phyloP scores from a whole-genome alignment of 1,284 basidiomycete genomes.

The Exobasidium cylindrosporum region DNA sequence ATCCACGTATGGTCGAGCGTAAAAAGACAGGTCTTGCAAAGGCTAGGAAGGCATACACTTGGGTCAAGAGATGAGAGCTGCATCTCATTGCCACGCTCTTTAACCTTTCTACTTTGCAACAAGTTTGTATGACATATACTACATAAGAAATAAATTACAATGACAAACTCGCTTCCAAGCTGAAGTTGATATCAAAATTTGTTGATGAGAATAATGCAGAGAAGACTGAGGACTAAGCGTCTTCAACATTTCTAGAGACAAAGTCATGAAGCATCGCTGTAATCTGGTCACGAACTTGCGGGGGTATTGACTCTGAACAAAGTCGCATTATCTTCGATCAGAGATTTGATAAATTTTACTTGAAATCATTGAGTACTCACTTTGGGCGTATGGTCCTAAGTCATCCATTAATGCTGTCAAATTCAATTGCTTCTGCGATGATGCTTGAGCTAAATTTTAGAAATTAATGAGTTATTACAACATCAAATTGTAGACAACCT shows the following conservation, averaged over 20 bases:
- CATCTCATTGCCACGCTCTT: not conserved
- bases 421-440: not conserved
- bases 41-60: constrained; percentile 70
- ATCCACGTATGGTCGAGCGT: constrained; percentile 94
- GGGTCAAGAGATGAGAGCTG: constrained; percentile 21
- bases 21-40: constrained; percentile 92
- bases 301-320: constrained; percentile 5
- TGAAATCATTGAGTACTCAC: constrained; percentile 7
- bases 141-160: not conserved
- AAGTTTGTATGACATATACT: constrained; percentile 85
- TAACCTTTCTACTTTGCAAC: constrained; percentile 63
- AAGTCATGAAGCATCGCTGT: constrained; percentile 8
- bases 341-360: too few species aligned
- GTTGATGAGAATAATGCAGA: not conserved
- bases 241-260: constrained; percentile 12
- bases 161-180: not conserved
- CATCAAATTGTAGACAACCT: not conserved
- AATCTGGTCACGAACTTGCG: not conserved
- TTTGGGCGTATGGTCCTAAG: constrained; percentile 2
- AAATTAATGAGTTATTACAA: not conserved
- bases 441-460: constrained; percentile 11
- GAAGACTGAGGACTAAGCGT: constrained; percentile 4
- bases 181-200: not conserved
- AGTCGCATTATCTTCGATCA: not conserved
- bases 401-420: constrained; percentile 3